Evolutionary conservation across 306 rosid genomes (phyloP).

Genomic region (Rubus idaeus): DNA sequence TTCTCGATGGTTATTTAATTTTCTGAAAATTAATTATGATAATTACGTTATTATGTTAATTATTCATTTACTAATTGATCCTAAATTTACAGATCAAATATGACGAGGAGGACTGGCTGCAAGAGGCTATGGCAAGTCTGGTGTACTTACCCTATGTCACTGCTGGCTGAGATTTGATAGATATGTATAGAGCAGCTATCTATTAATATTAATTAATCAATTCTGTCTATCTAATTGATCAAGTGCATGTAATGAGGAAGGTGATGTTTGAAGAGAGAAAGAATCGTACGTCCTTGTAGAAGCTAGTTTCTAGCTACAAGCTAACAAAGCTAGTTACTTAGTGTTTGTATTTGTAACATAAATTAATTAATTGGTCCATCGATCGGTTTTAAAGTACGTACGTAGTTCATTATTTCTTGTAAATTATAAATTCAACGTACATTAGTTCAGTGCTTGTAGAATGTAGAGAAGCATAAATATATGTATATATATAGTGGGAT

Average conservation of each 20-base stretch:
- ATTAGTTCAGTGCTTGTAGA: not conserved
- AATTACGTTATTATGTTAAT: not conserved
- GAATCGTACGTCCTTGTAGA: not conserved
- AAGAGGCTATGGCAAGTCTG: slow-evolving; percentile 74
- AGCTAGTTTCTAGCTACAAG: not conserved
- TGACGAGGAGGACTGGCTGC: slow-evolving; percentile 83
- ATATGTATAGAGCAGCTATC: slow-evolving; percentile 3
- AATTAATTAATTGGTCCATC: not conserved
- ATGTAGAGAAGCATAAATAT: not conserved
- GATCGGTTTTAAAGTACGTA: too few relatives aligned
- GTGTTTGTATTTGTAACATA: not conserved
- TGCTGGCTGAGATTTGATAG: slow-evolving; percentile 33
- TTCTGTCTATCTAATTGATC: not conserved
- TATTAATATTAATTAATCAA: not conserved
- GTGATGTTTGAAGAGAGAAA: not conserved
- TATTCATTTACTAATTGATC: not conserved
- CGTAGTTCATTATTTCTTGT: not conserved
- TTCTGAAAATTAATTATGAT: not conserved
- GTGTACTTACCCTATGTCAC: slow-evolving; percentile 51
- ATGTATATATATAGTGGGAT: not conserved
- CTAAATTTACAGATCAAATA: slow-evolving; percentile 50
- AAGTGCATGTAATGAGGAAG: not conserved
- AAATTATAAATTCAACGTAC: not conserved
- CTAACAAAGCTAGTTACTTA: not conserved
- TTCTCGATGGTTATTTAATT: not conserved